Percentiles rank a stretch among this genome's conserved stretches.
Conservation (phyloP, 768 basidiomycete species). For the Lactifluus echinatus region DNA sequence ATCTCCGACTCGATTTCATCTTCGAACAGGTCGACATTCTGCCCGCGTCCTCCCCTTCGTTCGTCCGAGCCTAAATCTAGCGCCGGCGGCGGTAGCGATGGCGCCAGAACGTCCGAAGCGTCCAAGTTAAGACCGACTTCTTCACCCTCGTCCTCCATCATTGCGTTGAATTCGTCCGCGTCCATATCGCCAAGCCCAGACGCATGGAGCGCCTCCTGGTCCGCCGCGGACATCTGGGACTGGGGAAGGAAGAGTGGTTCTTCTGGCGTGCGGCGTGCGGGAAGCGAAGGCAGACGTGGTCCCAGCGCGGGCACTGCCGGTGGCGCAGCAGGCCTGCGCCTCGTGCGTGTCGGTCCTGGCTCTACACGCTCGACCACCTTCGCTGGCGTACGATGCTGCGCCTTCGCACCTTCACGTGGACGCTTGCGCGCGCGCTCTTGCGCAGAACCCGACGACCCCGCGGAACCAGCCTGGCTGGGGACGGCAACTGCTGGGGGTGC, state of each 20-base stretch:
- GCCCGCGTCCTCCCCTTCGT: neutral
- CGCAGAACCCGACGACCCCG: slow-evolving; percentile 1
- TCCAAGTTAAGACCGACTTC: slow-evolving; percentile 31
- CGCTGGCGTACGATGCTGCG: slow-evolving; percentile 7
- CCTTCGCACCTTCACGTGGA: slow-evolving; percentile 1
- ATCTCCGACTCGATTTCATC: slow-evolving; percentile 18
- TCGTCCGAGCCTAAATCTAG: neutral
- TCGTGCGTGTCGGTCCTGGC: neutral
- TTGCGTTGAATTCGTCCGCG: slow-evolving; percentile 47
- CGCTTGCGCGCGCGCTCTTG: slow-evolving; percentile 12
- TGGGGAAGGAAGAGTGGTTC: slow-evolving; percentile 30
- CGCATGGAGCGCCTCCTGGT: slow-evolving; percentile 43
- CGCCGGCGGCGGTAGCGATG: neutral
- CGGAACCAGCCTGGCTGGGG: slow-evolving; percentile 1
- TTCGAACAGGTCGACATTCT: neutral
- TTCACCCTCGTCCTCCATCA: slow-evolving; percentile 53
- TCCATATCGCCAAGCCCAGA: slow-evolving; percentile 64
- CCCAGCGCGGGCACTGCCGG: neutral
- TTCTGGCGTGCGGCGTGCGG: neutral
- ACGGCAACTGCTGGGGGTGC: neutral
- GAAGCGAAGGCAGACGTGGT: neutral
- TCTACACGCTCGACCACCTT: slow-evolving; percentile 20
- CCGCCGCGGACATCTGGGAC: slow-evolving; percentile 41
- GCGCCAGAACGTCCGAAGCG: neutral
- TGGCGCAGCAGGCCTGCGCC: slow-evolving; percentile 21